Evolutionary conservation across 768 basidiomycete genomes (phyloP).

Genomic region (Epithele typhae): DNA sequence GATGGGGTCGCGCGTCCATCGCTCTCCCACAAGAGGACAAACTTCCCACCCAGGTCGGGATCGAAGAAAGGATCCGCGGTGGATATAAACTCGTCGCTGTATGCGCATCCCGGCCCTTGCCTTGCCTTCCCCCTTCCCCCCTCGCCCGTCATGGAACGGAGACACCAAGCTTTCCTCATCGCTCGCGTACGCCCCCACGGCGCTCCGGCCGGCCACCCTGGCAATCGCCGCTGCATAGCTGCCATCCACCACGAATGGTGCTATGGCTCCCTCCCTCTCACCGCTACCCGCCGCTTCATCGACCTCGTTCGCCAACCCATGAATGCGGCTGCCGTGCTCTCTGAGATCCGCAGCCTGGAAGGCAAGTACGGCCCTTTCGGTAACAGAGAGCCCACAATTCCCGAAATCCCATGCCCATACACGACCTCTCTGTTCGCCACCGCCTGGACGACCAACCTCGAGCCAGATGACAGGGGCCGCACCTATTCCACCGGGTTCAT

Average conservation of each 20-base stretch:
- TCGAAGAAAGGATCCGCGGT: no score
- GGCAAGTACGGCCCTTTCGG: background rate
- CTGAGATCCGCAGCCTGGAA: background rate
- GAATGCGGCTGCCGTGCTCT: background rate
- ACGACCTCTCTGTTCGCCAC: background rate
- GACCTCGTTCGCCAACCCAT: background rate
- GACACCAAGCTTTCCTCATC: no score
- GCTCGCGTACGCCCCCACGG: slow-evolving; percentile 9
- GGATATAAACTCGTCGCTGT: no score
- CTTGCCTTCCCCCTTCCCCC: no score
- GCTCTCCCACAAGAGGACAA: no score
- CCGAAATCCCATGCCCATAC: background rate
- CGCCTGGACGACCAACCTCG: background rate
- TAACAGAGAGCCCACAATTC: slow-evolving; percentile 13
- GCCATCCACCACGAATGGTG: slow-evolving; percentile 39
- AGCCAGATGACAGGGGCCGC: background rate
- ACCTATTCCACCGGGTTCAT: background rate
- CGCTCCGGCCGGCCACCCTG: no score
- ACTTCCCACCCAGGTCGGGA: no score
- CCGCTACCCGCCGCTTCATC: slow-evolving; percentile 7
- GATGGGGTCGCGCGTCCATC: no score
- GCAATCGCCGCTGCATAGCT: no score
- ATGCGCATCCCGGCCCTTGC: no score
- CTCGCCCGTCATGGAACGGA: no score
- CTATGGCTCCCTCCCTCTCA: slow-evolving; percentile 31